Evolutionary conservation across 495 filamentous ascomycete species (phyloP), one percentile per base, ranked within the genome.

Genomic region (Xylaria cubensis): DNA sequence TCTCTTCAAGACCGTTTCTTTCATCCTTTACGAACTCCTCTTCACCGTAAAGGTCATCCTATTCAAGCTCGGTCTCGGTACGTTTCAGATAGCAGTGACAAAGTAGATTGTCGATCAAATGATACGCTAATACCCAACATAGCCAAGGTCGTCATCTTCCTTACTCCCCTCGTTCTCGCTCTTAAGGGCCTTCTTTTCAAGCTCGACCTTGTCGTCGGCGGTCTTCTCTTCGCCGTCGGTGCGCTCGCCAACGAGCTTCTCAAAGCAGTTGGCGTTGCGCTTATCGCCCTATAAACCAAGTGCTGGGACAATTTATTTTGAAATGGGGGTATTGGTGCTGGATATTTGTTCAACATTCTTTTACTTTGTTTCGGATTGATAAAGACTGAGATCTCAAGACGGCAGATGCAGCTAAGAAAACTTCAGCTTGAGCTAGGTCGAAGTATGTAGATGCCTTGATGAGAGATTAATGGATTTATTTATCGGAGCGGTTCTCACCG

Each of bases 51-150:
- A 80, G 76, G 74, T 78, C 32, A 74, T 82, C 46, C 74, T 82
- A 39, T 72, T 79, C 67, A 82, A 83, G 80, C 74, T 82, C 12
- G 80, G 80, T 34, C 76, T 83, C 32, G 79, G 80, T 83, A 77
- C 64, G 78, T 75, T 51, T 44, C 64, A 24, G 21, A 29, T 44
- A 24, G 26, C 1, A 1, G 24, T 13, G 26, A 24, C 12, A n/a
- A 55, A 15, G 58, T 19, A 17, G 0, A 32, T 7, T 39, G 13
- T 29, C 15, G 26, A n/a, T 50, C 9, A 34, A 5, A 13, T 15
- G 24, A 44, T 19, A 34, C 34, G 10, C 53, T 21, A 34, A 24
- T 53, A 68, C 56, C 70, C 61, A 17, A 73, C 32, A 19, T 13
- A 78, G 81, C 73, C 62, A 79, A 76, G 59, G 76, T 83, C 62